Evolutionary conservation across 75 land plant genomes (phyloP), one percentile per base, ranked within the genome.

Genomic region (Azolla pinnata): DNA sequence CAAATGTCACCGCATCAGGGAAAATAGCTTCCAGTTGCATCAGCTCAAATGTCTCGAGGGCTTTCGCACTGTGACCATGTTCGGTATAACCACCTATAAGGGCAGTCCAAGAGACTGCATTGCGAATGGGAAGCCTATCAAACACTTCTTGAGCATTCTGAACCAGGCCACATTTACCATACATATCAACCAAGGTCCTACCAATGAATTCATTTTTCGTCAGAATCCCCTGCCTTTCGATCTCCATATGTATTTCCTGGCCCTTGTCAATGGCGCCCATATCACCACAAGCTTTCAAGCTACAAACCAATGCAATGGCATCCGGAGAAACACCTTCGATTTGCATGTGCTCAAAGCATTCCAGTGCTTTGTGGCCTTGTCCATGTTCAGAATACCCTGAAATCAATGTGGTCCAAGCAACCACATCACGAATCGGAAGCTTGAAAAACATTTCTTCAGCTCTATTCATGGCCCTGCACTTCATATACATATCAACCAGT

Each of bases 361-460:
- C 23, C 17, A 54, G 52, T 24, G 65, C 68, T 31, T 68, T 57
- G 51, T 87, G 79, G 35, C 75, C 65, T 49, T 70, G 70, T 8
- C 88, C 88, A 76, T 81, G 68, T 25, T 75, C 75, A 3, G 81
- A 77, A 68, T 71, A 76, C 7, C 88, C 88, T 46, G 91, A 79
- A 12, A 88, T 79, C 44, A 88, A 81, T 8, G 70, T 21, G 35
- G 76, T 88, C 88, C 88, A 88, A 32, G 66, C 78, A 19, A 85
- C 84, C 1, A 78, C 71, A 16, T 77, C 81, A 50, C 79, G 76
- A 57, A 70, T 57, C n/a, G 72, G 68, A 78, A 78, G 70, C 29
- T 56, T 64, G 54, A 78, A 74, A 67, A 87, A 87, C 44, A 81
- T 73, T 50, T 26, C 55, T 5, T 40, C 45, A 17, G 82, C 92